Percentiles rank a stretch among this genome's conserved stretches.
Conservation (phyloP, 1,284 basidiomycete species). For the Cystobasidium sp. region DNA sequence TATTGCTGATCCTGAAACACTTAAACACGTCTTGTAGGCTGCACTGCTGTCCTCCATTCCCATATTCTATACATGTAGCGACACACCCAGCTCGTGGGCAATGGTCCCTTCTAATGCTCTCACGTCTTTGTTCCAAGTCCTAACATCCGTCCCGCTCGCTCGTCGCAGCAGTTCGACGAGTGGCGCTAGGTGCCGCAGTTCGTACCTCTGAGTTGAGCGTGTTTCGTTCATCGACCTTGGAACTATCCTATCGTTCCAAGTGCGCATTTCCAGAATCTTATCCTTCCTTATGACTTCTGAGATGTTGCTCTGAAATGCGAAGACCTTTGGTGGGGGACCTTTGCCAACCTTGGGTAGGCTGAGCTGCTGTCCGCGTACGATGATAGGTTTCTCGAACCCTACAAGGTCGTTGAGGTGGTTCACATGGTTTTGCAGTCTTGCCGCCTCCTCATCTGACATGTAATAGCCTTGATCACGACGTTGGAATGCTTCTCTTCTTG, state of each 20-base stretch:
- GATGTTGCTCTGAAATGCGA: slow-evolving; percentile 4
- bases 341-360: background rate
- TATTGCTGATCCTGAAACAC: no score
- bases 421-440: slow-evolving; percentile 6
- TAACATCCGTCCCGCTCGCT: slow-evolving; percentile 9
- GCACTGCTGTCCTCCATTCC: no score
- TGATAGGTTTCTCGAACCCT: slow-evolving; percentile 9
- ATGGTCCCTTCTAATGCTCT: background rate
- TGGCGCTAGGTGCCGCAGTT: background rate
- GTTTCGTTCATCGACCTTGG: slow-evolving; percentile 16
- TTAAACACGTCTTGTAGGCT: no score
- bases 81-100: background rate
- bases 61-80: no score
- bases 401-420: slow-evolving; percentile 18
- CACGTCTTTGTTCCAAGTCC: background rate
- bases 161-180: slow-evolving; percentile 8
- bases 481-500: slow-evolving; percentile 6
- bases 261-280: background rate
- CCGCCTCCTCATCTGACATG: slow-evolving; percentile 12
- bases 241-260: slow-evolving; percentile 25
- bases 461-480: background rate
- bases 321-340: background rate
- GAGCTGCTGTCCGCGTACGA: background rate
- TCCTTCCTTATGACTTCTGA: background rate
- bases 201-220: slow-evolving; percentile 14